Percentiles rank a stretch among this genome's conserved stretches.
These are phyloP conservation scores for Colletotrichum noveboracense DNA, from an alignment of 2,329 filamentous ascomycete species.

Conservation along the genomic window DNA sequence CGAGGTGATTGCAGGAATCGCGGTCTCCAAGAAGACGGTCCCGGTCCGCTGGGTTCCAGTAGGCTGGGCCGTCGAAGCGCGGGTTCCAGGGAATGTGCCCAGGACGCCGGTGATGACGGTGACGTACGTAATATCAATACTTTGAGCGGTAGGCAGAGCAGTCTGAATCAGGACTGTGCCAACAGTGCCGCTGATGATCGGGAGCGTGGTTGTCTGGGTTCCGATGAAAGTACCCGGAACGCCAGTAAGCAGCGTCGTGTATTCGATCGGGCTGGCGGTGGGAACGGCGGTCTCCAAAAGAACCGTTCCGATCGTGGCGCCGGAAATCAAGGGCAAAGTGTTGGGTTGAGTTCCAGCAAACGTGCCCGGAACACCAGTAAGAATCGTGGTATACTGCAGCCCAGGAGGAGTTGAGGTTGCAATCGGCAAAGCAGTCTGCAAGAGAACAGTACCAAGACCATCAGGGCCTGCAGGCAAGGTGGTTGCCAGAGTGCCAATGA, in stretches of 20 bases:
- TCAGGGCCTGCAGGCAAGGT: background rate
- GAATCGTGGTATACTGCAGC: background rate
- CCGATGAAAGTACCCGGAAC: background rate
- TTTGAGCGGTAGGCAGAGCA: background rate
- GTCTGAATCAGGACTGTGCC: background rate
- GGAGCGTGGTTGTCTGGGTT: background rate
- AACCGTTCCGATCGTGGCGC: background rate
- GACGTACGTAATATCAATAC: background rate
- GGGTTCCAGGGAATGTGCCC: background rate
- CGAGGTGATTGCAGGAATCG: background rate
- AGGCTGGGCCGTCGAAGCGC: background rate
- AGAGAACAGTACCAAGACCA: background rate
- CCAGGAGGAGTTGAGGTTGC: background rate
- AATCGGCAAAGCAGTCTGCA: background rate
- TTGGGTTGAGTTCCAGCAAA: background rate
- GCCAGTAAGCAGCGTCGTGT: background rate
- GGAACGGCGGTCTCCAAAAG: background rate
- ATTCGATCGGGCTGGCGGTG: background rate
- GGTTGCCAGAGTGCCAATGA: background rate
- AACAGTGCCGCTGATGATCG: background rate
- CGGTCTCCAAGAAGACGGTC: background rate
- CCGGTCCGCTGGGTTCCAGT: background rate
- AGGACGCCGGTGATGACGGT: background rate
- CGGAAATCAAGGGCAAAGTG: background rate
- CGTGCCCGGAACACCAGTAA: background rate